A percentile compares a stretch with the other conserved stretches of the same genome.
Evolutionary conservation across 805 yeast genomes (phyloP).

Genomic region (Suhomyces vadensis): DNA sequence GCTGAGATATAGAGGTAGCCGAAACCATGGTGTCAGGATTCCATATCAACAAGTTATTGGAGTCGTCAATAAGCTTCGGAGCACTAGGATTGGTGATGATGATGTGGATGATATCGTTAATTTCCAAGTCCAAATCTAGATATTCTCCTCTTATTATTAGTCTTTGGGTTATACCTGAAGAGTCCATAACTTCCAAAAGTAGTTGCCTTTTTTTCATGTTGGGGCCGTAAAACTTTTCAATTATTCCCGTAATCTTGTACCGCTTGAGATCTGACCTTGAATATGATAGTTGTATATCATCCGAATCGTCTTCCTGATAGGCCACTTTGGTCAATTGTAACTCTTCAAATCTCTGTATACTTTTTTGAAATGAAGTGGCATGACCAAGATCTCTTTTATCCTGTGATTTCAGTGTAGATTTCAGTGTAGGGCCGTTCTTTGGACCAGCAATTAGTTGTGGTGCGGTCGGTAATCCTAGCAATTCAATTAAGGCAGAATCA

Average conservation of each 20-base stretch:
- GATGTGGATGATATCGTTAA: constrained; percentile 62
- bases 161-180: constrained; percentile 30
- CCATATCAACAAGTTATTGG: constrained; percentile 67
- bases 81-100: constrained; percentile 45
- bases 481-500: constrained; percentile 7
- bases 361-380: constrained; percentile 16
- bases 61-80: constrained; percentile 52
- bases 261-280: constrained; percentile 48
- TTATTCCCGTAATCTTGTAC: constrained; percentile 43
- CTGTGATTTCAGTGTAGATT: not conserved
- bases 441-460: no score
- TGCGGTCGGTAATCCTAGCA: not conserved
- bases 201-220: constrained; percentile 44
- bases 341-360: constrained; percentile 10
- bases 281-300: constrained; percentile 35
- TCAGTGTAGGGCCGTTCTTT: not conserved
- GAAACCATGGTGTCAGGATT: constrained; percentile 82
- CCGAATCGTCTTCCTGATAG: not conserved
- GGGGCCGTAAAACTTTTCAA: constrained; percentile 30
- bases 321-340: constrained; percentile 5
- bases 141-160: constrained; percentile 65
- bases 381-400: constrained; percentile 8
- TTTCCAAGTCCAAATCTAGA: constrained; percentile 47
- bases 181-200: constrained; percentile 53
- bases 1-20: constrained; percentile 79